Evolutionary conservation across 2,329 filamentous ascomycete genomes (phyloP).

Genomic region (Penicillium sp.): DNA sequence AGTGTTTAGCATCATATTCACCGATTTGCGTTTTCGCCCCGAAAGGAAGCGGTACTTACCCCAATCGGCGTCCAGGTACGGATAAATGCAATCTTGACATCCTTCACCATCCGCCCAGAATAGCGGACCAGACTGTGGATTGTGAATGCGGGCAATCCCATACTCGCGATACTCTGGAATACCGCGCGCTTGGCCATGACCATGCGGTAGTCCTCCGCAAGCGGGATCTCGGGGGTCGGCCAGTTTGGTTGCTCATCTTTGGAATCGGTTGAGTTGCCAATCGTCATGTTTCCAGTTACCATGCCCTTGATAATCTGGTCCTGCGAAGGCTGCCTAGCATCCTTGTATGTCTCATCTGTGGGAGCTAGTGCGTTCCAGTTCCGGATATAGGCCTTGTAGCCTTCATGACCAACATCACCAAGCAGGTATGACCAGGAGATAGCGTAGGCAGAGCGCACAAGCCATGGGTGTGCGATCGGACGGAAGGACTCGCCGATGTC

Average conservation of each 20-base stretch:
- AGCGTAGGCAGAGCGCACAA: conserved; percentile 81
- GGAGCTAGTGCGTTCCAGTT: conserved; percentile 77
- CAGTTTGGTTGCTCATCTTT: conserved; percentile 34
- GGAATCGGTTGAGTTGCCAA: conserved; percentile 10
- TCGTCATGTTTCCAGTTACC: conserved; percentile 34
- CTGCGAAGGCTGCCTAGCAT: conserved; percentile 35
- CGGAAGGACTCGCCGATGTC: conserved; percentile 97
- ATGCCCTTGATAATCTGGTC: conserved; percentile 36
- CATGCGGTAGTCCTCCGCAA: conserved; percentile 83
- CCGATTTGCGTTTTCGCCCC: neutral
- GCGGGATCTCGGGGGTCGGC: conserved; percentile 55
- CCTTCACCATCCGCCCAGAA: conserved; percentile 80
- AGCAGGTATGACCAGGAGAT: conserved; percentile 90
- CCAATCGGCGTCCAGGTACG: conserved; percentile 90
- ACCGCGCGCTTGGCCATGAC: conserved; percentile 89
- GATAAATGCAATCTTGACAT: conserved; percentile 69
- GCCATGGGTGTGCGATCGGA: conserved; percentile 79
- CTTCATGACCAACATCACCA: conserved; percentile 88
- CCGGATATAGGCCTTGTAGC: conserved; percentile 88
- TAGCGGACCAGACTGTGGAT: conserved; percentile 93
- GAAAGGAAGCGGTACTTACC: conserved; percentile 52
- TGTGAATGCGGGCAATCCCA: conserved; percentile 90
- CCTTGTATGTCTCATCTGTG: conserved; percentile 51
- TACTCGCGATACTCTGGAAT: conserved; percentile 86
- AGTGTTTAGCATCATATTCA: conserved; percentile 14